Evolutionary conservation across 176 grass and related monocot species (phyloP), one percentile per base, ranked within the genome.

Genomic region (Cenchrus purpureus): DNA sequence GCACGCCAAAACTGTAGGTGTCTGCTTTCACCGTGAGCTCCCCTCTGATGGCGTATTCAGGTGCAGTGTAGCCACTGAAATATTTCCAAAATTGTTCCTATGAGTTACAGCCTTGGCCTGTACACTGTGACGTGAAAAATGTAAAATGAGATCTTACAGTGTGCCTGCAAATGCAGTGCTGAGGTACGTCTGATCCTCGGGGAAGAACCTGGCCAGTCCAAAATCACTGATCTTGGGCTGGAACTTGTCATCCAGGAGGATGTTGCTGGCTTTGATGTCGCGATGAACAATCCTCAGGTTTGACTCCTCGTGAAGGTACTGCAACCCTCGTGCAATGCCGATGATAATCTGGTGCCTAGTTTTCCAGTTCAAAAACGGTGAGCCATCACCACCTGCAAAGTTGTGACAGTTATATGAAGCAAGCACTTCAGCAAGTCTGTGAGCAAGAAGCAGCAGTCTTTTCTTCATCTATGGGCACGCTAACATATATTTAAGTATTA

Each of bases 181-280:
- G 29, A 94, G 89, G 83, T 92, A 94, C 1, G 87, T 31, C 77
- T 94, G 87, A 62, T 94, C 92, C 69, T 94, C 87, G 0, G 90
- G 89, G 68, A 94, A 92, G 85, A 94, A 94, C 62, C 87, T 80
- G 57, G 92, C 92, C 74, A 94, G 6, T 60, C 92, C 90, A 29
- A 94, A 94, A n/a, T 90, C 92, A 19, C 92, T 86, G 46, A 94
- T 92, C 71, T 90, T 94, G 59, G 92, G 90, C 59, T 80, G 92
- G 58, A 94, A 92, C 80, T 92, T 94, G 70, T 94, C 89, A 15
- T 90, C 90, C 5, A 94, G 82, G 82, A 94, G 90, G 48, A 92
- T 92, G 87, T 92, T 94, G 92, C 89, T 91, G 34, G 84, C 88
- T 83, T 94, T 94, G 83, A 94, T 94, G 84, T 94, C 92, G 2